Base-by-base conservation (phyloP, 805 yeast species). In the Nakazawaea anatomiae region DNA sequence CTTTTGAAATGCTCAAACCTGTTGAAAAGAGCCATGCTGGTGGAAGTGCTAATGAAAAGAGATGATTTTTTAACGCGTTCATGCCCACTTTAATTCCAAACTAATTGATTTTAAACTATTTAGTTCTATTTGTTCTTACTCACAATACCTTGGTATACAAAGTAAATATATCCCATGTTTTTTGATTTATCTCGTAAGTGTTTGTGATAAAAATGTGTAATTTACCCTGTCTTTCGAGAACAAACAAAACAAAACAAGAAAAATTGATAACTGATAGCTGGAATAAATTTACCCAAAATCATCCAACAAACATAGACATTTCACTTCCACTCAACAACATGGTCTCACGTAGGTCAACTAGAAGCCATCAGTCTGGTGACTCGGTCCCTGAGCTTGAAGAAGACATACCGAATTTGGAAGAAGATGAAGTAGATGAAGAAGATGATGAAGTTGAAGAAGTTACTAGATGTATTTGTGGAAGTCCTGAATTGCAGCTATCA, bases 1-100 rank as follows among this genome's bases (percentile, higher is more conserved):
- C 87, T 39, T 85, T 85, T 66, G 90, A 85, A 60, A 69, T 85
- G 58, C 66, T 85, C 48, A 84, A 84, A 62, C 89, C 90, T 1
- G 42, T 40, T 46, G 55, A 48, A 55, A 57, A 47, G 52, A 55
- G 43, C 53, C 44, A 50, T 25, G 41, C 27, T 36, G 27, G 42
- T 35, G 35, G 40, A 12, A 42, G 39, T 39, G 28, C 38, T 31
- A 14, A 8, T 40, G 28, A 48, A 18, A 38, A 39, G 44, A 38
- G 38, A 11, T 14, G 31, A 35, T 38, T 3, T 10, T 12, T n/a
- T 11, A 8, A 38, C n/a, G n/a, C 11, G 3, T 32, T 9, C 35
- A 32, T 32, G 11, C 40, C n/a, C 7, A 12, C 18, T 38, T 38
- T 12, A 38, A 38, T 38, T 38, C 40, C 40, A 38, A 11, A 11